Conservation (phyloP, 2,329 filamentous ascomycete genomes). For the Cyanodermella asteris region DNA sequence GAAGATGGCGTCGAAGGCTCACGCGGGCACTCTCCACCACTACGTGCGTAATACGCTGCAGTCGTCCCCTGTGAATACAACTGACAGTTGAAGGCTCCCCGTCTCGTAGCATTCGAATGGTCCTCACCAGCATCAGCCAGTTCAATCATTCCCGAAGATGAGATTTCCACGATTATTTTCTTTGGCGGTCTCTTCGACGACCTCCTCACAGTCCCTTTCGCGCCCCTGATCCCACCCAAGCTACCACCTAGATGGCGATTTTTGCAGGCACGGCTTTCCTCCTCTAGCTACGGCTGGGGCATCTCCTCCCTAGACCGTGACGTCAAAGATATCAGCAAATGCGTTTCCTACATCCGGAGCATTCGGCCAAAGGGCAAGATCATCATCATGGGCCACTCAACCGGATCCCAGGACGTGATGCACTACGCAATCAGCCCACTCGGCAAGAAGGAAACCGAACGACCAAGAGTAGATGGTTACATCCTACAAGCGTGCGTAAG, state of each 20-base stretch:
- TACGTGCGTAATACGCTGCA: no score
- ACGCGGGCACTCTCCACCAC: no score
- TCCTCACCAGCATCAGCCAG: conserved; percentile 3
- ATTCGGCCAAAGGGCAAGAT: conserved; percentile 28
- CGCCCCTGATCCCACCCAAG: conserved; percentile 24
- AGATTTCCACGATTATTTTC: conserved; percentile 36
- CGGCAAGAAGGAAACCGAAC: conserved; percentile 15
- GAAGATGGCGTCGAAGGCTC: no score
- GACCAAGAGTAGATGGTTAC: conserved; percentile 43
- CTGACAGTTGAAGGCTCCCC: no score
- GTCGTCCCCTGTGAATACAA: no score
- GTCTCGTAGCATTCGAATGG: conserved; percentile 21
- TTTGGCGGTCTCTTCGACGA: conserved; percentile 38
- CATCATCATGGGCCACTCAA: conserved; percentile 49
- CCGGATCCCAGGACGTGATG: conserved; percentile 46
- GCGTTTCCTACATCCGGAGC: conserved; percentile 27
- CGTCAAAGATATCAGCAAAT: conserved; percentile 28
- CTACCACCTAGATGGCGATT: conserved; percentile 32
- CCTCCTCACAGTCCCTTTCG: conserved; percentile 31
- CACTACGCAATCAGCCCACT: conserved; percentile 26
- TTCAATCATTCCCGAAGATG: conserved; percentile 8
- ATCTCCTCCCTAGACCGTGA: conserved; percentile 29
- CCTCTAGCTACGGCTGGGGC: conserved; percentile 34
- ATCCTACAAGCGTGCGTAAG: conserved; percentile 64
- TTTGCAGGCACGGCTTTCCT: conserved; percentile 27